Conservation (phyloP, 1,139 yeast species). For the Candida sp. region DNA sequence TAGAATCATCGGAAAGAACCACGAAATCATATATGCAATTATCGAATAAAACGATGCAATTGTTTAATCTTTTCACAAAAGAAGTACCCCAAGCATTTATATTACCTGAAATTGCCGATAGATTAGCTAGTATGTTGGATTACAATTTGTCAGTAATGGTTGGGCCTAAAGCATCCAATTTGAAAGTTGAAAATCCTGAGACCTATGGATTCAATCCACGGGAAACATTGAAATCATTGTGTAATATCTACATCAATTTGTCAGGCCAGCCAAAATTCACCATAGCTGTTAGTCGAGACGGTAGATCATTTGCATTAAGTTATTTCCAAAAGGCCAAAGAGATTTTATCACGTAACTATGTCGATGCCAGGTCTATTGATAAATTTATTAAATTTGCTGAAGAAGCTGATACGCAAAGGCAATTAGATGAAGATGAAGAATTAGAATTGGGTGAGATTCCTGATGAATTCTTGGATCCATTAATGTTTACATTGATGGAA, state of each 20-base stretch:
- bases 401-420: constrained; percentile 57
- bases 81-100: constrained; percentile 88
- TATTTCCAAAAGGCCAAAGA: constrained; percentile 69
- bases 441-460: constrained; percentile 90
- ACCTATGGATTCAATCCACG: constrained; percentile 83
- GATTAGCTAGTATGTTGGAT: constrained; percentile 94
- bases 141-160: constrained; percentile 87
- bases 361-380: constrained; percentile 51
- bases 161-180: constrained; percentile 89
- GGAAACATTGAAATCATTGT: constrained; percentile 61
- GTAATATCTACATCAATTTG: constrained; percentile 74
- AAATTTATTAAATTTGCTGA: constrained; percentile 55
- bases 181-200: constrained; percentile 83
- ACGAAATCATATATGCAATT: constrained; percentile 83
- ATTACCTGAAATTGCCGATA: constrained; percentile 85
- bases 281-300: constrained; percentile 83
- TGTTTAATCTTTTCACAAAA: constrained; percentile 77
- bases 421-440: constrained; percentile 76
- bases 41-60: constrained; percentile 76
- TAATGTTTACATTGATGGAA: constrained; percentile 93
- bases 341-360: constrained; percentile 55
- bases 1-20: constrained; percentile 65
- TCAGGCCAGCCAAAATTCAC: constrained; percentile 63
- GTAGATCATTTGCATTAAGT: constrained; percentile 71
- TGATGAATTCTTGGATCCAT: constrained; percentile 94